Base-by-base conservation (phyloP, 2,329 filamentous ascomycete genomes). In the Chaetomiaceae sp. region DNA sequence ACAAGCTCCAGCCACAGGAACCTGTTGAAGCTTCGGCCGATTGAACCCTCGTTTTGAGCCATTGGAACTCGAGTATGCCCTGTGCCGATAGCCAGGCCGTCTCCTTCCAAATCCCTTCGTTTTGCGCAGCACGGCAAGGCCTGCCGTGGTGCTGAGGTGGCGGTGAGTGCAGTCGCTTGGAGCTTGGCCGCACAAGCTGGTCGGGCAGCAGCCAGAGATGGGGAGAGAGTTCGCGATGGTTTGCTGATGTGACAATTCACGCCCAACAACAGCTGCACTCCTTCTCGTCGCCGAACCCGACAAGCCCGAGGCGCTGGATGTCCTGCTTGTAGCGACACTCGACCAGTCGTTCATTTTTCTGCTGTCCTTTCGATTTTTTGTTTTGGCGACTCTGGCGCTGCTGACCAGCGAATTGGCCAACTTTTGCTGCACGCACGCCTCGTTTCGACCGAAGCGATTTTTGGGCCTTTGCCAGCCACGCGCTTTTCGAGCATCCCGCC, bases 281-380 rank as follows among this genome's bases (percentile, higher is more conserved):
- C 43, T n/a, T 52, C 42, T 55, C 53, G 52, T 55, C 49, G 56
- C 52, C 49, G 45, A 52, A 51, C 50, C 45, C 52, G 47, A 52
- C 48, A 42, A 27, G 27, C 2, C 7, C n/a, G 22, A 49, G 42
- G 41, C 47, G 38, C 49, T 47, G 39, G 47, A 48, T 49, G 50
- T 43, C 26, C 42, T 32, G n/a, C n/a, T n/a, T n/a, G n/a, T n/a
- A 42, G 39, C 17, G 17, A 48, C 38, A 40, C 45, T 37, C 49
- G 45, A 47, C 47, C 42, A 42, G 37, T 35, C 40, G 47, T 48
- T 47, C 49, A 39, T 48, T 47, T 36, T 24, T 24, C 22, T 24
- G 6, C 22, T 24, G 6, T 24, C 9, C 9, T 24, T 5, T 9
- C 30, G 32, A 20, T 45, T 38, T 37, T 12, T 34, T 41, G 32